These are phyloP conservation scores for Samsoniella hepiali DNA, from an alignment of 2,329 filamentous ascomycete species.

Conservation along the genomic window DNA sequence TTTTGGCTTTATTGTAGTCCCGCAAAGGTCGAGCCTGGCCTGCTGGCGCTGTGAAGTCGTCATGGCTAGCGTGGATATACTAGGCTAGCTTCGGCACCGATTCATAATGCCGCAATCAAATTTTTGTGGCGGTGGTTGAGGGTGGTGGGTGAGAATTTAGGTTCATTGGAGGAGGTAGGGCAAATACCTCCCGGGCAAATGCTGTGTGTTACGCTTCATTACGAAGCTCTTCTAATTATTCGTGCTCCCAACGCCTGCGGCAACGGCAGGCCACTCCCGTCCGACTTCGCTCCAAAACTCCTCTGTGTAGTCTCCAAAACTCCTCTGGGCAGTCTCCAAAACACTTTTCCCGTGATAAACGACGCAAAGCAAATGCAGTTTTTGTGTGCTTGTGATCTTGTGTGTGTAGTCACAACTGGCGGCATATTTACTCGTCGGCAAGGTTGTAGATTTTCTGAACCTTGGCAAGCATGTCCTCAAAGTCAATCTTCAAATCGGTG, in stretches of 20 bases:
- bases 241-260: slow-evolving; percentile 6
- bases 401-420: neutral
- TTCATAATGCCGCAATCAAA: neutral
- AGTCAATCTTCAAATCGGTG: slow-evolving; percentile 62
- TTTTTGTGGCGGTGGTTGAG: neutral
- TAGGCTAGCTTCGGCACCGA: slow-evolving; percentile 2
- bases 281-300: slow-evolving; percentile 2
- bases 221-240: neutral
- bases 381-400: neutral
- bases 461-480: slow-evolving; percentile 51
- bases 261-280: neutral
- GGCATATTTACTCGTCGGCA: slow-evolving; percentile 29
- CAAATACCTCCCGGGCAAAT: neutral
- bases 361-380: neutral
- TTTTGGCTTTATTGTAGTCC: neutral
- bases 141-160: neutral
- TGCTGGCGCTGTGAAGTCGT: neutral
- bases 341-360: neutral
- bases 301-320: neutral
- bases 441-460: slow-evolving; percentile 66
- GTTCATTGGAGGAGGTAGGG: neutral
- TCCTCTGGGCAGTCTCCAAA: neutral
- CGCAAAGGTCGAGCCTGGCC: neutral
- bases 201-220: neutral
- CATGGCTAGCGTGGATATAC: neutral